Percentiles rank a stretch among this genome's conserved stretches.
These are phyloP conservation scores for Podaxis sp. DNA, from an alignment of 768 basidiomycete genomes.

Conservation along the genomic window DNA sequence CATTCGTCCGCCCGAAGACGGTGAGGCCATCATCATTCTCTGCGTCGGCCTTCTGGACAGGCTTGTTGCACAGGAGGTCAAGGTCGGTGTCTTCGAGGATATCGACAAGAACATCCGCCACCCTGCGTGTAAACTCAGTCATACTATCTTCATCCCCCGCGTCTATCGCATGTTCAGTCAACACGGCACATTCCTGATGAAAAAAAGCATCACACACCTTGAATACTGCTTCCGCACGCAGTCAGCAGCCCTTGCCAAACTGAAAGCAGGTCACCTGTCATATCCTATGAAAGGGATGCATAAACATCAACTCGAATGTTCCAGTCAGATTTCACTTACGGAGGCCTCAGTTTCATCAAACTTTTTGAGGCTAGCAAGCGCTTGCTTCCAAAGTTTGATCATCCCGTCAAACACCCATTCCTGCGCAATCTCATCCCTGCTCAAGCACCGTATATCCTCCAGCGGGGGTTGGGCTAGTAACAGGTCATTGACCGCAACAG, in stretches of 20 bases:
- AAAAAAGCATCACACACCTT: constrained; percentile 31
- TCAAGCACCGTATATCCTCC: constrained; percentile 53
- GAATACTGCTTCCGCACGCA: constrained; percentile 39
- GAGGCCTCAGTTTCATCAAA: constrained; percentile 41
- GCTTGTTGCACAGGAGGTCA: constrained; percentile 25
- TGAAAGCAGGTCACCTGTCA: constrained; percentile 41
- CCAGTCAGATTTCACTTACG: constrained; percentile 33
- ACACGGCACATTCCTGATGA: not conserved
- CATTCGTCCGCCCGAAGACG: constrained; percentile 24
- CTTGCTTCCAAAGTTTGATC: constrained; percentile 49
- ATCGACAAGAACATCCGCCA: constrained; percentile 40
- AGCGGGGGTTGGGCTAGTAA: constrained; percentile 45
- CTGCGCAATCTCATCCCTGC: constrained; percentile 48
- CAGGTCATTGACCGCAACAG: constrained; percentile 7
- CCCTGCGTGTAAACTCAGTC: constrained; percentile 34
- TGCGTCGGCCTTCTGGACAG: constrained; percentile 7
- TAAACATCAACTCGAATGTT: not conserved
- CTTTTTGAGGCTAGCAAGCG: constrained; percentile 40
- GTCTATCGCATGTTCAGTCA: constrained; percentile 27
- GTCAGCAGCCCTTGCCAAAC: constrained; percentile 58
- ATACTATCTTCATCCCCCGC: constrained; percentile 34
- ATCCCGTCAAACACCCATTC: constrained; percentile 50
- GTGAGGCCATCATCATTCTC: not conserved
- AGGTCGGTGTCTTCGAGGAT: constrained; percentile 44
- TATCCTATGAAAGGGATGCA: not conserved